A percentile compares a stretch with the other conserved stretches of the same genome.
phyloP scores from a whole-genome alignment of 2,329 filamentous ascomycete species.

The Trichothecium roseum region DNA sequence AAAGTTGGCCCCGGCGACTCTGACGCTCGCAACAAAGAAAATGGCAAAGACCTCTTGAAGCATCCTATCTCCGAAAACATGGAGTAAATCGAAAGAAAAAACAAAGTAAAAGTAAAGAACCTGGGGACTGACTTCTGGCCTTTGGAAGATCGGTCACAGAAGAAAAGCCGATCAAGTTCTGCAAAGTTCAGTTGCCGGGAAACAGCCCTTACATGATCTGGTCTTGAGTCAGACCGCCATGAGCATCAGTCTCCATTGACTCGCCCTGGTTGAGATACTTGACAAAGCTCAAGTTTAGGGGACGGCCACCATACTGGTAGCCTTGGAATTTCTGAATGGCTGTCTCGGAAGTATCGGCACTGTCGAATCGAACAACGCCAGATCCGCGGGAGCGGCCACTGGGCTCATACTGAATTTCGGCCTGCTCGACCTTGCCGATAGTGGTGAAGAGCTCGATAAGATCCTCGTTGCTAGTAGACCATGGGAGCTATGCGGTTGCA shows the following conservation, averaged over 20 bases:
- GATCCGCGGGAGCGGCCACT: conserved; percentile 92
- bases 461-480: conserved; percentile 98
- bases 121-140: neutral
- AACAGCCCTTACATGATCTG: conserved; percentile 93
- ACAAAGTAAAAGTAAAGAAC: neutral
- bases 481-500: conserved; percentile 64
- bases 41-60: neutral
- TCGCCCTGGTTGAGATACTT: conserved; percentile 74
- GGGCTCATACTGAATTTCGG: conserved; percentile 98
- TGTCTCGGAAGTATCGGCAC: conserved; percentile 73
- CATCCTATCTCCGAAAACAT: neutral
- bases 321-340: conserved; percentile 95
- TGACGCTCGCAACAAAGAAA: too few species aligned
- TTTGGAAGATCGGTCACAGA: neutral
- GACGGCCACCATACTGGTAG: conserved; percentile 93
- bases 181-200: too few species aligned
- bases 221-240: conserved; percentile 78
- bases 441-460: conserved; percentile 93
- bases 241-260: conserved; percentile 74
- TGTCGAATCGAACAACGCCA: conserved; percentile 92
- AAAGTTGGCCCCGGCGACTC: too few species aligned
- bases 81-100: neutral
- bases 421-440: conserved; percentile 94
- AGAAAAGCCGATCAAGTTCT: too few species aligned
- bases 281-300: conserved; percentile 85